Conservation (phyloP, 768 basidiomycete genomes). For the Russula vinacea region DNA sequence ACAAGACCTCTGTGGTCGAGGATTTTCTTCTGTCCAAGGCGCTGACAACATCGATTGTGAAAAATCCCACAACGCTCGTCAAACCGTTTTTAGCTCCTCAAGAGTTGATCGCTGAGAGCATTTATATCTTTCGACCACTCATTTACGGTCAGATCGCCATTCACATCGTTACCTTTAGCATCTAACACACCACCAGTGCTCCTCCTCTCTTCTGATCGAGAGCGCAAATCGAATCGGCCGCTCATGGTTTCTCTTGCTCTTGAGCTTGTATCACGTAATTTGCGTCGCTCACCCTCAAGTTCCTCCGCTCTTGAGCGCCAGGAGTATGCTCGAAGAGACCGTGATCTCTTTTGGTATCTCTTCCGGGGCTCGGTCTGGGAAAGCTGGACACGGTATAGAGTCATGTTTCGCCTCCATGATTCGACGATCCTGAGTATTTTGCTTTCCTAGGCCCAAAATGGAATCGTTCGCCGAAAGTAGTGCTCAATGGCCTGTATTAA, state of each 20-base stretch:
- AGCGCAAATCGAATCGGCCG: conserved; percentile 52
- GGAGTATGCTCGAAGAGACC: conserved; percentile 81
- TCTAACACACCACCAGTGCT: conserved; percentile 34
- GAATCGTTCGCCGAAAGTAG: conserved; percentile 57
- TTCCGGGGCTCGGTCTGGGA: conserved; percentile 85
- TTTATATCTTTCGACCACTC: conserved; percentile 72
- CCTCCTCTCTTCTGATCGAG: conserved; percentile 41
- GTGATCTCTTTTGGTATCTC: conserved; percentile 80
- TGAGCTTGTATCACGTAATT: conserved; percentile 69
- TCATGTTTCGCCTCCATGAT: conserved; percentile 9
- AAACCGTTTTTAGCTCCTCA: conserved; percentile 56
- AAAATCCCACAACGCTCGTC: conserved; percentile 64
- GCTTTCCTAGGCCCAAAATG: conserved; percentile 60
- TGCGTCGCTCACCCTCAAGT: conserved; percentile 64
- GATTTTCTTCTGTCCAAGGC: conserved; percentile 83
- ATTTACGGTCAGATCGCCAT: conserved; percentile 58
- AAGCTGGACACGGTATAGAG: conserved; percentile 60
- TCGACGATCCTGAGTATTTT: conserved; percentile 11
- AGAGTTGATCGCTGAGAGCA: conserved; percentile 70
- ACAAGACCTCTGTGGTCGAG: conserved; percentile 59
- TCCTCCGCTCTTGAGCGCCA: conserved; percentile 64
- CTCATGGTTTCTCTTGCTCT: conserved; percentile 61
- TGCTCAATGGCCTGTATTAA: conserved; percentile 57
- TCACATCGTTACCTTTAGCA: background rate
- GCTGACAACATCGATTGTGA: conserved; percentile 67